These are phyloP conservation scores for Serpula lacrymans DNA, from an alignment of 768 basidiomycete genomes.

Conservation along the genomic window DNA sequence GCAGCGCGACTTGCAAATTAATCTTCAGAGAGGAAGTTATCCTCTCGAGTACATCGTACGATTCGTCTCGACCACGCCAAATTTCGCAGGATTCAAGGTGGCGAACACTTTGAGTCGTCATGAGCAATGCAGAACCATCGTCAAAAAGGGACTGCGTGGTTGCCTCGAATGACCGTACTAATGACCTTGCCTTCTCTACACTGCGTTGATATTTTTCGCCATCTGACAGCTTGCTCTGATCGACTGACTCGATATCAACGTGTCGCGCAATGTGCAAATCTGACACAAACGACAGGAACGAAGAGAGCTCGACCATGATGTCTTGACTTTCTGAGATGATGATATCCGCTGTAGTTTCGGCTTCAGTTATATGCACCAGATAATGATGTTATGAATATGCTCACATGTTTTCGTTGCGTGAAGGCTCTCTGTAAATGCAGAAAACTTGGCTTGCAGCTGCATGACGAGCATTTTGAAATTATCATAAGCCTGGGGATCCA, in stretches of 20 bases:
- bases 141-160: slow-evolving; percentile 50
- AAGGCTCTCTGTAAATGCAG: slow-evolving; percentile 15
- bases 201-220: slow-evolving; percentile 37
- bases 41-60: slow-evolving; percentile 27
- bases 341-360: slow-evolving; percentile 14
- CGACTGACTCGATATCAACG: slow-evolving; percentile 47
- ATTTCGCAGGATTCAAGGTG: slow-evolving; percentile 22
- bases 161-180: slow-evolving; percentile 47
- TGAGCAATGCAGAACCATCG: slow-evolving; percentile 39
- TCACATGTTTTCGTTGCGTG: slow-evolving; percentile 19
- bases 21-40: slow-evolving; percentile 27
- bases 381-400: no score
- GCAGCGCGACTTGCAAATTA: slow-evolving; percentile 32
- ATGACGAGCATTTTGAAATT: slow-evolving; percentile 27
- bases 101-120: slow-evolving; percentile 33
- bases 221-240: slow-evolving; percentile 26
- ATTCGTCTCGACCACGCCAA: slow-evolving; percentile 16
- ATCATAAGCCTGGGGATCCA: slow-evolving; percentile 27
- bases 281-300: slow-evolving; percentile 38
- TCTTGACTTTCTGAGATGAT: slow-evolving; percentile 27
- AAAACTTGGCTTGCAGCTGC: slow-evolving; percentile 27
- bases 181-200: slow-evolving; percentile 42
- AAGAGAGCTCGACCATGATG: slow-evolving; percentile 35
- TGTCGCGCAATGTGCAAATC: slow-evolving; percentile 51
- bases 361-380: slow-evolving; percentile 10